Evolutionary conservation across 2,329 filamentous ascomycete genomes (phyloP), one percentile per base, ranked within the genome.

Genomic region (Cladophialophora exuberans): DNA sequence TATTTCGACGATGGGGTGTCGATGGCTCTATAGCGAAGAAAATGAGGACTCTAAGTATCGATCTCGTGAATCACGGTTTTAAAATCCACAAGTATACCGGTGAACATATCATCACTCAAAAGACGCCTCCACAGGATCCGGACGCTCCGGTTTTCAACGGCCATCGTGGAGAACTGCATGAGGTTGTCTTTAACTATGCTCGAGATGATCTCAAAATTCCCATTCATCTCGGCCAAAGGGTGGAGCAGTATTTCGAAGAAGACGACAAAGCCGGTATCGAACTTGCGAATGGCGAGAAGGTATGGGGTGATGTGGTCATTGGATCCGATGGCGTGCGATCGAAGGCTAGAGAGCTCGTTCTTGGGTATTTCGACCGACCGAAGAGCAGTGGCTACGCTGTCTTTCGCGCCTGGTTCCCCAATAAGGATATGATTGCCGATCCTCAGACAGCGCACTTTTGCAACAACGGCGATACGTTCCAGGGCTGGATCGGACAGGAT

Each of bases 51-150:
- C 66, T 83, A 6, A 80, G 77, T 59, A 83, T 83, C 57, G 75
- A 83, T 59, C 66, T 83, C 43, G 66, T 70, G 5, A 63, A 69
- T 0, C 79, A 84, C 55, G 82, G 83, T 36, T 85, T 85, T 70
- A 79, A 79, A 43, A 84, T 85, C 52, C 82, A 84, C 68, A 85
- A 84, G 61, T 84, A 75, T 57, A 82, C 83, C 25, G 82, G 82
- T 28, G 83, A 85, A 66, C 76, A 84, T 9, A 76, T 85, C 18
- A 77, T 80, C 52, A 82, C 83, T 54, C 83, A 86, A 54, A 67
- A 64, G 41, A 75, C 73, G 0, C 77, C 79, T 2, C 64, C 71
- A 1, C 69, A 69, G 28, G 67, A 76, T 26, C 71, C 72, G 1
- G 76, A 79, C 13, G 75, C 78, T 10, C 82, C 82, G 0, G 76